These are phyloP conservation scores for Hanseniaspora singularis DNA, from an alignment of 805 yeast genomes.

Conservation along the genomic window DNA sequence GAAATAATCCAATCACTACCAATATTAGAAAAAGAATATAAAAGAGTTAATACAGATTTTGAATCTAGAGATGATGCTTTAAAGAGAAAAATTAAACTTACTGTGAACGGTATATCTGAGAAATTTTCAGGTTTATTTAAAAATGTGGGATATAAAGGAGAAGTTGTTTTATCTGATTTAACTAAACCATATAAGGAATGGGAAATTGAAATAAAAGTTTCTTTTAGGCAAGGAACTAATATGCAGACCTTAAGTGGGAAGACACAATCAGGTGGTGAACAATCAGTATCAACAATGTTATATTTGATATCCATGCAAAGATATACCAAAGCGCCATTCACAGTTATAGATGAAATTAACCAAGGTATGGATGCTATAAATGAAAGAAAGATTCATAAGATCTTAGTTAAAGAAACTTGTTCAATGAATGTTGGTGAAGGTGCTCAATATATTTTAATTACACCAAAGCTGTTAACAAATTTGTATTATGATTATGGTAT, in stretches of 20 bases:
- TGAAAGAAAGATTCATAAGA: slow-evolving; percentile 73
- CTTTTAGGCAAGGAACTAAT: slow-evolving; percentile 77
- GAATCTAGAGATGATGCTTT: slow-evolving; percentile 35
- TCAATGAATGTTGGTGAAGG: slow-evolving; percentile 29
- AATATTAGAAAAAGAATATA: slow-evolving; percentile 20
- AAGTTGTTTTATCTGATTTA: slow-evolving; percentile 45
- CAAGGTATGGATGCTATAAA: slow-evolving; percentile 97
- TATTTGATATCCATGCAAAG: slow-evolving; percentile 86
- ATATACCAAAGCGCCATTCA: slow-evolving; percentile 73
- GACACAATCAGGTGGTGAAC: slow-evolving; percentile 75
- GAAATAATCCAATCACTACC: slow-evolving; percentile 21
- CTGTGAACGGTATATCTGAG: slow-evolving; percentile 45
- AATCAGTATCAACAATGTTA: slow-evolving; percentile 87
- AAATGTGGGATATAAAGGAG: slow-evolving; percentile 80
- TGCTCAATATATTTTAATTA: slow-evolving; percentile 82
- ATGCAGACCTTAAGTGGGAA: slow-evolving; percentile 38
- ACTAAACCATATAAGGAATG: slow-evolving; percentile 51
- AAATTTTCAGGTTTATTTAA: slow-evolving; percentile 58
- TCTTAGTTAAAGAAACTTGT: slow-evolving; percentile 79
- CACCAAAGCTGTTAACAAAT: slow-evolving; percentile 78
- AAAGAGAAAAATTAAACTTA: slow-evolving; percentile 47
- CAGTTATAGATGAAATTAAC: slow-evolving; percentile 94
- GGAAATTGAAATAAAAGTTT: slow-evolving; percentile 73
- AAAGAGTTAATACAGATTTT: slow-evolving; percentile 30
- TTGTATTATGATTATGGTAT: slow-evolving; percentile 53